phyloP scores from a whole-genome alignment of 108 stramenopile species.

The Skeletonema grethae region DNA sequence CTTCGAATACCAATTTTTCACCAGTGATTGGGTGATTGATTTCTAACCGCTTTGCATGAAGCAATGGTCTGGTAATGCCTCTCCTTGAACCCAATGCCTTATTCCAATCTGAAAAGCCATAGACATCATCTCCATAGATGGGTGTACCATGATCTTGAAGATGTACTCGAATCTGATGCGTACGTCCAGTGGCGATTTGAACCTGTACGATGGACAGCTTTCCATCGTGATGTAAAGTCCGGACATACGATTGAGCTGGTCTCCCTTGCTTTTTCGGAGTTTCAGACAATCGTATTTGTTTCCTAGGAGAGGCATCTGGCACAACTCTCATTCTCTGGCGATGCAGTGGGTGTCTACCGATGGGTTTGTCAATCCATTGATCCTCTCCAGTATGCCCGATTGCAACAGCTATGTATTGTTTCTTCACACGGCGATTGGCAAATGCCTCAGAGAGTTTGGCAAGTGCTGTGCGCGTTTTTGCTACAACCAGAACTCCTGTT shows the following conservation, averaged over 20 bases:
- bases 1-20: constrained; percentile 75
- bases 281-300: constrained; percentile 32
- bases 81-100: constrained; percentile 64
- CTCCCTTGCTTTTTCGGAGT: constrained; percentile 62
- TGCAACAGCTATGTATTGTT: constrained; percentile 89
- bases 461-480: constrained; percentile 83
- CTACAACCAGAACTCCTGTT: constrained; percentile 94
- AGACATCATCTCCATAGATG: constrained; percentile 94
- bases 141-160: constrained; percentile 94
- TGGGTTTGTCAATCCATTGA: constrained; percentile 90
- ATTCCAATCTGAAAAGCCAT: constrained; percentile 93
- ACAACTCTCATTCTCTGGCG: constrained; percentile 94
- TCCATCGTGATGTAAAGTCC: constrained; percentile 86
- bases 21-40: constrained; percentile 90
- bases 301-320: constrained; percentile 61
- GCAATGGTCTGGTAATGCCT: constrained; percentile 83
- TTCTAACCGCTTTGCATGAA: constrained; percentile 88
- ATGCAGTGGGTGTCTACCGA: constrained; percentile 91
- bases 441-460: constrained; percentile 84
- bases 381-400: constrained; percentile 87
- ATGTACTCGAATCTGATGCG: constrained; percentile 94
- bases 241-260: constrained; percentile 81
- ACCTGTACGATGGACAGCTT: constrained; percentile 89
- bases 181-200: constrained; percentile 92
- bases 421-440: constrained; percentile 78